A percentile compares a stretch with the other conserved stretches of the same genome.
These are phyloP conservation scores for Raphanus hybrid DNA, from an alignment of 441 rosid genomes.

Conservation along the genomic window DNA sequence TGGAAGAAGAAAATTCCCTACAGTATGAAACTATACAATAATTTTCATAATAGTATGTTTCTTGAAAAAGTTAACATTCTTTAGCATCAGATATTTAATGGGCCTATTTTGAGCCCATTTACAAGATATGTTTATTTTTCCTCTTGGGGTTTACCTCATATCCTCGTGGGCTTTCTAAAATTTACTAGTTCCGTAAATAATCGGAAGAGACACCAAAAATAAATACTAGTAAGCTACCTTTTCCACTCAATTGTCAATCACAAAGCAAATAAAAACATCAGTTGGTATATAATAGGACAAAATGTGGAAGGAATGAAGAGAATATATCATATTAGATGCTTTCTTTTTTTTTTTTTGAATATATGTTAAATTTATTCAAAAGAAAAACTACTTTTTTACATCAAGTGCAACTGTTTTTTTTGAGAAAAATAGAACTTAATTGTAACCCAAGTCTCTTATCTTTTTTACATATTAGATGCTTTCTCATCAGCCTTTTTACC, in stretches of 20 bases:
- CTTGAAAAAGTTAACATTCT: not conserved
- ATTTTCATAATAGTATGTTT: too few species aligned
- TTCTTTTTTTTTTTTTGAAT: not conserved
- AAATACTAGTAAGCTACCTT: not conserved
- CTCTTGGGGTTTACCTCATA: not conserved
- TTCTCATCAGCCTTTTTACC: not conserved
- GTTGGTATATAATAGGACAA: not conserved
- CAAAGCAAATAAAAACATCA: conserved; percentile 12
- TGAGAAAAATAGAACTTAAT: too few species aligned
- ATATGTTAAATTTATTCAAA: too few species aligned
- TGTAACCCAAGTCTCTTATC: too few species aligned
- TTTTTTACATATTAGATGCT: not conserved
- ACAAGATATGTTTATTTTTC: not conserved
- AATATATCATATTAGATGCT: not conserved
- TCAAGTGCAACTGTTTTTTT: too few species aligned
- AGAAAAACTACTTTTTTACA: too few species aligned
- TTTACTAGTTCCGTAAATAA: not conserved
- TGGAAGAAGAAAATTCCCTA: not conserved
- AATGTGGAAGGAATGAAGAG: not conserved
- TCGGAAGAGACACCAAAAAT: not conserved
- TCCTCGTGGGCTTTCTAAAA: not conserved
- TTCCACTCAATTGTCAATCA: not conserved
- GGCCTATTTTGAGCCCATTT: conserved; percentile 12
- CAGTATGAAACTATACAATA: not conserved
- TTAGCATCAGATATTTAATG: not conserved